Evolutionary conservation across 352 stramenopile genomes (phyloP).

Genomic region (Paralagenidium karlingii): DNA sequence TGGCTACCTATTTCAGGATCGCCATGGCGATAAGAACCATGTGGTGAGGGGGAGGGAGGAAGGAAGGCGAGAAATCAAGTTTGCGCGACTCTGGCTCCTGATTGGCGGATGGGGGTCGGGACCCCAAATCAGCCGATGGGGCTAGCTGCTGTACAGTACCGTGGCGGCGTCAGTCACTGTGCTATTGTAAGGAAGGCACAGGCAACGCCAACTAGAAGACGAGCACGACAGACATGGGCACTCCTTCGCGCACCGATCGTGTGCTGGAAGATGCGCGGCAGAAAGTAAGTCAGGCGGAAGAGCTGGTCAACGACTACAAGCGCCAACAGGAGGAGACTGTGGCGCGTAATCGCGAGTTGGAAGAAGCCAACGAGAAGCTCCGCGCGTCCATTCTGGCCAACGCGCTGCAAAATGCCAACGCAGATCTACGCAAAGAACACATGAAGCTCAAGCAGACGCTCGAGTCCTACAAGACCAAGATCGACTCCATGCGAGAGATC

Average conservation of each 20-base stretch:
- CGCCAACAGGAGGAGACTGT: slow-evolving; percentile 28
- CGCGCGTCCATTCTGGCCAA: slow-evolving; percentile 62
- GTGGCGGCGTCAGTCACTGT: not conserved
- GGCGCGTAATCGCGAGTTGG: slow-evolving; percentile 57
- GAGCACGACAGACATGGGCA: slow-evolving; percentile 18
- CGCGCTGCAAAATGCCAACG: slow-evolving; percentile 61
- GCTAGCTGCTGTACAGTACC: too few relatives aligned
- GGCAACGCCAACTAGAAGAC: slow-evolving; percentile 2
- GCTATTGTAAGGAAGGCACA: not conserved
- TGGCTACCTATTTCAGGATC: too few relatives aligned
- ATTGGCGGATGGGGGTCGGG: not conserved
- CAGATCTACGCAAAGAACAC: slow-evolving; percentile 68
- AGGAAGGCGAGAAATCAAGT: not conserved
- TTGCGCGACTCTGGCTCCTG: not conserved
- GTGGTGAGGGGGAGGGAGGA: too few relatives aligned
- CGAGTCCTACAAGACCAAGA: slow-evolving; percentile 81
- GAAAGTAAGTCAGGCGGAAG: slow-evolving; percentile 64
- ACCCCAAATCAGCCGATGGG: not conserved
- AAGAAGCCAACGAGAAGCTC: slow-evolving; percentile 76
- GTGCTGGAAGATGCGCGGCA: slow-evolving; percentile 55
- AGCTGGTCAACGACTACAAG: slow-evolving; percentile 39
- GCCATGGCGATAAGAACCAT: too few relatives aligned
- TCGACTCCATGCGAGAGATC: slow-evolving; percentile 81
- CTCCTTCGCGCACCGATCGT: slow-evolving; percentile 32
- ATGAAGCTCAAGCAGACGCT: slow-evolving; percentile 74